These are phyloP conservation scores for Arabis alpina DNA, from an alignment of 345 rosid genomes.

Conservation along the genomic window DNA sequence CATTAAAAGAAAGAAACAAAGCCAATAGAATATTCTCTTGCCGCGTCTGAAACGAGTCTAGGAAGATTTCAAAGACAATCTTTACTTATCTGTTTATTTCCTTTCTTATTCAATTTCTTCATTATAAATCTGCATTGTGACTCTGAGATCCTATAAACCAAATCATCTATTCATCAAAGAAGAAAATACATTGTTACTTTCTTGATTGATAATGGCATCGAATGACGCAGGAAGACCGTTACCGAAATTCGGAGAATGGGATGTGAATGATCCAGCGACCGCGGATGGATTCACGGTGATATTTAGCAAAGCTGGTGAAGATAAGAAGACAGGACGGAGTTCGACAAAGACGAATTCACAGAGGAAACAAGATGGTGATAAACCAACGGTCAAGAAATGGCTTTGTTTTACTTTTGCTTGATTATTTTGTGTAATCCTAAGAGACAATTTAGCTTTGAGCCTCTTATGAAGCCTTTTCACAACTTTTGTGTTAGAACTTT, in stretches of 20 bases:
- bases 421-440: background rate
- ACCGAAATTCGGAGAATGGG: conserved; percentile 56
- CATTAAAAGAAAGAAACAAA: conserved; percentile 31
- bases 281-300: conserved; percentile 54
- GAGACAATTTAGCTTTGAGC: conserved; percentile 20
- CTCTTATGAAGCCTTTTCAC: conserved; percentile 10
- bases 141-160: conserved; percentile 1
- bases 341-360: conserved; percentile 37
- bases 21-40: conserved; percentile 25
- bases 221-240: conserved; percentile 43
- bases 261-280: conserved; percentile 54
- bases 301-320: conserved; percentile 53
- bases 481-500: conserved; percentile 16
- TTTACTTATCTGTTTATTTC: conserved; percentile 13
- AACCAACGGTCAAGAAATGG: conserved; percentile 49
- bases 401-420: conserved; percentile 46
- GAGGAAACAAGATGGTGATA: conserved; percentile 38
- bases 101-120: conserved; percentile 13
- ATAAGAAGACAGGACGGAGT: conserved; percentile 45
- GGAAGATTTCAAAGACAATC: conserved; percentile 33
- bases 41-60: conserved; percentile 43
- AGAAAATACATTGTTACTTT: conserved; percentile 18
- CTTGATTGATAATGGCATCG: conserved; percentile 39
- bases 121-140: conserved; percentile 33
- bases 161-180: background rate